phyloP scores from a whole-genome alignment of 1,284 basidiomycete species.

The Thecaphora thlaspeos region DNA sequence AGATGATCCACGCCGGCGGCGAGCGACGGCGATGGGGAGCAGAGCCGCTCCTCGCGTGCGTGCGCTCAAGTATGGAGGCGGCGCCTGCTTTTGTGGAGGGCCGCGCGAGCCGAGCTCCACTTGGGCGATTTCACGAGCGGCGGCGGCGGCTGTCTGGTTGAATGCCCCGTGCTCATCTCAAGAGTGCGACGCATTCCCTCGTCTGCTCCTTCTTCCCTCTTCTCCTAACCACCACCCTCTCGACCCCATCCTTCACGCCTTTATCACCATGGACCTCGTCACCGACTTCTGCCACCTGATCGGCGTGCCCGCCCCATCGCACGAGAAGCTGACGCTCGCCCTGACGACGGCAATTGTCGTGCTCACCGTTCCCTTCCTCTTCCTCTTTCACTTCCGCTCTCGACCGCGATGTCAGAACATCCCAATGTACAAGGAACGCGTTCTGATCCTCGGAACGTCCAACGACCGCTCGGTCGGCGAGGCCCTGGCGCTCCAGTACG shows the following conservation, averaged over 20 bases:
- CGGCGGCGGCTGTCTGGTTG: too few relatives aligned
- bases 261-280: constrained; percentile 22
- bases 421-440: constrained; percentile 65
- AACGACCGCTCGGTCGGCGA: constrained; percentile 72
- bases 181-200: too few relatives aligned
- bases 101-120: too few relatives aligned
- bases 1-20: too few relatives aligned
- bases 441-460: constrained; percentile 76
- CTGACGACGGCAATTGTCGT: constrained; percentile 21
- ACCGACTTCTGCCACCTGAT: constrained; percentile 6
- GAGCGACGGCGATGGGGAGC: too few relatives aligned
- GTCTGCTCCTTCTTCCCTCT: neutral
- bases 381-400: constrained; percentile 21
- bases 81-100: too few relatives aligned
- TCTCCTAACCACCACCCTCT: neutral
- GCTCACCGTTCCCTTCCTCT: constrained; percentile 9
- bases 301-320: constrained; percentile 15
- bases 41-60: too few relatives aligned
- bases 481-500: constrained; percentile 71
- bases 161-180: too few relatives aligned
- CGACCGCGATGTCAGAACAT: constrained; percentile 40
- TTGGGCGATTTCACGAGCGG: too few relatives aligned
- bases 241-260: neutral
- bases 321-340: constrained; percentile 23
- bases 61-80: too few relatives aligned